phyloP scores from a whole-genome alignment of 495 filamentous ascomycete genomes.

The Trichoderma erinaceum region DNA sequence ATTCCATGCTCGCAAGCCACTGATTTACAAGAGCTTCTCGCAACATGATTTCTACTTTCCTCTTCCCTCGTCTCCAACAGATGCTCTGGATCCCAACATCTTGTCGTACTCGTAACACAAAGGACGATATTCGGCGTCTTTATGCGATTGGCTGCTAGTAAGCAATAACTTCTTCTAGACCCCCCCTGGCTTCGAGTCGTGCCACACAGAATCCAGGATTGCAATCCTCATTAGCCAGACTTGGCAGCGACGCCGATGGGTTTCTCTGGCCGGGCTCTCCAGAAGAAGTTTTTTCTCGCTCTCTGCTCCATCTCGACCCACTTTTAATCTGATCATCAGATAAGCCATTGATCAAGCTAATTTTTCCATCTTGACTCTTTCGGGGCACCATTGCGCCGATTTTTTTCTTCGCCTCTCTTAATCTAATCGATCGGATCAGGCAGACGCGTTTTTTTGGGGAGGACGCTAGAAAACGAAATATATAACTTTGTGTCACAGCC shows the following conservation, averaged over 20 bases:
- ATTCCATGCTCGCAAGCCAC: too few relatives aligned
- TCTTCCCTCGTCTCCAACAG: not conserved
- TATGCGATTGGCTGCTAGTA: not conserved
- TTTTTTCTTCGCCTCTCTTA: not conserved
- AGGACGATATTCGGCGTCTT: not conserved
- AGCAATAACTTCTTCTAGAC: not conserved
- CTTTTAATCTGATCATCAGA: conserved; percentile 13
- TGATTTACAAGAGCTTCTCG: too few relatives aligned
- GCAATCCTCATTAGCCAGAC: not conserved
- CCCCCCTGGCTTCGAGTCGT: not conserved
- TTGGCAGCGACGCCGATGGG: not conserved
- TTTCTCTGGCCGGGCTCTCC: not conserved
- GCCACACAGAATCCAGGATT: not conserved
- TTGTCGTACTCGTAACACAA: not conserved
- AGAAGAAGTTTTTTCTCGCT: not conserved
- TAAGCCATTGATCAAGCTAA: not conserved
- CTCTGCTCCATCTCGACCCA: not conserved
- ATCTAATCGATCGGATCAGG: conserved; percentile 12
- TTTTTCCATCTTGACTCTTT: not conserved
- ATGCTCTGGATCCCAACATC: not conserved
- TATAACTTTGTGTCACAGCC: conserved; percentile 1
- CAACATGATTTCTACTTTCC: not conserved
- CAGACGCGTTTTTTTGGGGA: not conserved
- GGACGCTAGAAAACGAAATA: not conserved
- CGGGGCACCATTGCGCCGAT: not conserved